Conservation (phyloP, 805 yeast genomes). For the Candida nitratophila region DNA sequence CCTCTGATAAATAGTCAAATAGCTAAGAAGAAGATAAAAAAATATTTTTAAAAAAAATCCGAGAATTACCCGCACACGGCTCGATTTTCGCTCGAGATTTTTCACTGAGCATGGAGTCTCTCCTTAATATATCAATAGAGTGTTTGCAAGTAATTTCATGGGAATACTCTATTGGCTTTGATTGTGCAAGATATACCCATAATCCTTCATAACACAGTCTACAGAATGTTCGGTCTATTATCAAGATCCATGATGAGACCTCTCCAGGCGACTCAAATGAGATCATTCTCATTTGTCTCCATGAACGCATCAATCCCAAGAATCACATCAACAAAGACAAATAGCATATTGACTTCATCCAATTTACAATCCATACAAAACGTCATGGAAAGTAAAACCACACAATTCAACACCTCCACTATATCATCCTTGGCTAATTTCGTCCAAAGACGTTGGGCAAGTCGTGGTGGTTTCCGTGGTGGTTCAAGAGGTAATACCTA, state of each 20-base stretch:
- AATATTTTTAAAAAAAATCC: not conserved
- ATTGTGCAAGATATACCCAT: too few relatives aligned
- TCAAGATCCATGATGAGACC: not conserved
- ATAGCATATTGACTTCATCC: slow-evolving; percentile 6
- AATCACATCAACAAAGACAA: not conserved
- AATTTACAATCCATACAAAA: slow-evolving; percentile 10
- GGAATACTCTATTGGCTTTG: too few relatives aligned
- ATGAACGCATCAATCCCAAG: not conserved
- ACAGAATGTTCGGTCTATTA: not conserved
- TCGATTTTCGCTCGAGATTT: not conserved
- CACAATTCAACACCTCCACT: not conserved
- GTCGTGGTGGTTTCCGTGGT: slow-evolving; percentile 51
- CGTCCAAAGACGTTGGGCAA: slow-evolving; percentile 24
- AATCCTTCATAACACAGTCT: too few relatives aligned
- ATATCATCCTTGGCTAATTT: slow-evolving; percentile 6
- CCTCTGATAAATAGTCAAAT: too few relatives aligned
- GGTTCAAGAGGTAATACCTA: slow-evolving; percentile 91
- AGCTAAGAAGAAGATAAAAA: not conserved
- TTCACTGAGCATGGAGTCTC: not conserved
- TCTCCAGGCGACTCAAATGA: not conserved
- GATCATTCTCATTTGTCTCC: not conserved
- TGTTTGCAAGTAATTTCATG: too few relatives aligned
- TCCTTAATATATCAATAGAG: too few relatives aligned
- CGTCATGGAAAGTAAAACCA: slow-evolving; percentile 6
- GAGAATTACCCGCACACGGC: not conserved